Evolutionary conservation across 345 rosid species (phyloP), one percentile per base, ranked within the genome.

Genomic region (Salix koriyanagi): DNA sequence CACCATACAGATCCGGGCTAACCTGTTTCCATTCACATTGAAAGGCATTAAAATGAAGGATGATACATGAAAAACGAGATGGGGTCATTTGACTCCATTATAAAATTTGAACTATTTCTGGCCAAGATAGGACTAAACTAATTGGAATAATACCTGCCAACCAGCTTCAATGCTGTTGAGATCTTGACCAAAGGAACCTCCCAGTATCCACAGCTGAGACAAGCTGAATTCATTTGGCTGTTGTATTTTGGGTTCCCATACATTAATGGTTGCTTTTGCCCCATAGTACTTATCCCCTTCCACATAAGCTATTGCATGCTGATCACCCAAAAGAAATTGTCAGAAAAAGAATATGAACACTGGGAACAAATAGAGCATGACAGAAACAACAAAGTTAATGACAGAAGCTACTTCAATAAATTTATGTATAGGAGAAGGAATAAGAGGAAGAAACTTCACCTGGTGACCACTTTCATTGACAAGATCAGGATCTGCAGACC

Each of bases 161-260:
- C 98, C 99, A 71, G 99, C 98, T 89, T 93, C 98, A 42, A 96
- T 93, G 77, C 98, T 96, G 80, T 93, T 96, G 73, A 96, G 97
- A 92, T 96, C 97, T 86, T 96, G 91, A 83, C 98, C 98, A 13
- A 96, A 93, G 23, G 98, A 93, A 83, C 97, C 98, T 82, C 99
- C 99, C 65, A 96, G 81, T 80, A 96, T 87, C 98, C 98, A 96
- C 3, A 96, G 84, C 90, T 96, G 99, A 70, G 99, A 96, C 82
- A 96, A 87, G 83, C 99, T 96, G 84, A 96, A 96, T 87, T 96
- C 99, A 78, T 96, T 96, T 76, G 91, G 79, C 82, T 89, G 98
- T 73, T 96, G 97, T 71, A 96, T 93, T 85, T 84, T 93, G 34
- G 99, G 98, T 83, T 96, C 96, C 99, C 99, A 96, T 1, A 93